Conservation (phyloP, 768 basidiomycete genomes). For the Suillus decipiens region DNA sequence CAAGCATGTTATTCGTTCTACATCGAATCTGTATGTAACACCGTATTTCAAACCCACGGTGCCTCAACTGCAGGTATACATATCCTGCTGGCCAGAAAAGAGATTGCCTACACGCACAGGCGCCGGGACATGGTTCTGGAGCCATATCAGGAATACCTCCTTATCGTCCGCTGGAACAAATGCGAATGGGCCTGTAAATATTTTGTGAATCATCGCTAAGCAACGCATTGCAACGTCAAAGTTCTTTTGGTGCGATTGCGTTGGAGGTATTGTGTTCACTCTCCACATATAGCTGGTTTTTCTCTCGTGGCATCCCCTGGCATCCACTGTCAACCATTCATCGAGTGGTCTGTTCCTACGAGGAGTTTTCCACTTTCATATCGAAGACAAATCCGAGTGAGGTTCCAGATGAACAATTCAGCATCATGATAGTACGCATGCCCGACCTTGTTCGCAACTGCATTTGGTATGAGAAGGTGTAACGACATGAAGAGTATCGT, state of each 20-base stretch:
- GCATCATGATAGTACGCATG: background rate
- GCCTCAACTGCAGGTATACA: background rate
- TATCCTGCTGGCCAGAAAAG: background rate
- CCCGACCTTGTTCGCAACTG: background rate
- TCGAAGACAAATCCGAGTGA: background rate
- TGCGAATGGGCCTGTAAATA: background rate
- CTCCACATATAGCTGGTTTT: fast-evolving
- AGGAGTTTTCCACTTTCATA: background rate
- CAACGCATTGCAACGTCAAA: background rate
- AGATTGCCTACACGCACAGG: background rate
- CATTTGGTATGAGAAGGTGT: too few relatives aligned
- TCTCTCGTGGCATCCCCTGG: background rate
- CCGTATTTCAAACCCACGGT: background rate
- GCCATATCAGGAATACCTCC: background rate
- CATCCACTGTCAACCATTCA: background rate
- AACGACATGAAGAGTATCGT: background rate
- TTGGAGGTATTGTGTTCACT: background rate
- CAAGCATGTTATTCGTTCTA: background rate
- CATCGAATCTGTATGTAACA: background rate
- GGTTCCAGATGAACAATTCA: background rate
- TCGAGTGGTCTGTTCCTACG: background rate
- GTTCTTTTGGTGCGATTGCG: background rate
- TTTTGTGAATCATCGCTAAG: background rate
- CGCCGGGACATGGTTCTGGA: background rate
- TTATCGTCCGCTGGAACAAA: background rate